These are phyloP conservation scores for Calamus simplicifolius DNA, from an alignment of 176 grass and related monocot species.

Conservation along the genomic window DNA sequence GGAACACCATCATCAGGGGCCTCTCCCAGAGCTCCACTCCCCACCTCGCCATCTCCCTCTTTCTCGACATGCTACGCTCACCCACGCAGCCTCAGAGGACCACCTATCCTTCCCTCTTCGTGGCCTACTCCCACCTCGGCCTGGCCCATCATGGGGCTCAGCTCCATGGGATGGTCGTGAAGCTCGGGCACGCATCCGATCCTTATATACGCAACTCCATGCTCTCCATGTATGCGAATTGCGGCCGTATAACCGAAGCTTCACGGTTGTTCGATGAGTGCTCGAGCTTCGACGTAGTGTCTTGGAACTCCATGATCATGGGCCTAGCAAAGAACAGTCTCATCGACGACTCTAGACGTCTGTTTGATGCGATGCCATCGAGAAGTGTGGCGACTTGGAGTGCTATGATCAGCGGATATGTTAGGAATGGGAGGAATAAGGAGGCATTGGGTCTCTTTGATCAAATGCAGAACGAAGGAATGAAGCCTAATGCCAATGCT, in stretches of 20 bases:
- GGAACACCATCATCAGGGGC: slow-evolving; percentile 54
- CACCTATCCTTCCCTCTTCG: slow-evolving; percentile 50
- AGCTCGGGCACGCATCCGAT: slow-evolving; percentile 48
- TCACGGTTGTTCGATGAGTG: slow-evolving; percentile 25
- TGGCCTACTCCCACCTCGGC: slow-evolving; percentile 36
- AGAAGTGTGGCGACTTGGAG: slow-evolving; percentile 57
- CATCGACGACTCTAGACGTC: slow-evolving; percentile 25
- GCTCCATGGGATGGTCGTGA: slow-evolving; percentile 69
- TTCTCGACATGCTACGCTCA: slow-evolving; percentile 45
- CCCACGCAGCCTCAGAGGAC: slow-evolving; percentile 28
- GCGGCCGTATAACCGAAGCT: slow-evolving; percentile 29
- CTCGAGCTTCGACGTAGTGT: slow-evolving; percentile 32
- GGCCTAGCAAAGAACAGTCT: slow-evolving; percentile 34
- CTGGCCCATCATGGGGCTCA: slow-evolving; percentile 17
- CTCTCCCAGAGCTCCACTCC: slow-evolving; percentile 40
- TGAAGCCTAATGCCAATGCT: slow-evolving; percentile 58
- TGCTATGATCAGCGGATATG: slow-evolving; percentile 53
- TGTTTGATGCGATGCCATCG: slow-evolving; percentile 59
- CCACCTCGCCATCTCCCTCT: slow-evolving; percentile 31
- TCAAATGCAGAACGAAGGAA: slow-evolving; percentile 36
- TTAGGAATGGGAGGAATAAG: slow-evolving; percentile 24
- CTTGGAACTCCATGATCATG: slow-evolving; percentile 61
- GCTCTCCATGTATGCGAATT: slow-evolving; percentile 59
- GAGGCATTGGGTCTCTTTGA: slow-evolving; percentile 51
- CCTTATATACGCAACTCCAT: slow-evolving; percentile 51